These are phyloP conservation scores for Lophiostoma macrostomum DNA, from an alignment of 495 filamentous ascomycete genomes.

Conservation along the genomic window DNA sequence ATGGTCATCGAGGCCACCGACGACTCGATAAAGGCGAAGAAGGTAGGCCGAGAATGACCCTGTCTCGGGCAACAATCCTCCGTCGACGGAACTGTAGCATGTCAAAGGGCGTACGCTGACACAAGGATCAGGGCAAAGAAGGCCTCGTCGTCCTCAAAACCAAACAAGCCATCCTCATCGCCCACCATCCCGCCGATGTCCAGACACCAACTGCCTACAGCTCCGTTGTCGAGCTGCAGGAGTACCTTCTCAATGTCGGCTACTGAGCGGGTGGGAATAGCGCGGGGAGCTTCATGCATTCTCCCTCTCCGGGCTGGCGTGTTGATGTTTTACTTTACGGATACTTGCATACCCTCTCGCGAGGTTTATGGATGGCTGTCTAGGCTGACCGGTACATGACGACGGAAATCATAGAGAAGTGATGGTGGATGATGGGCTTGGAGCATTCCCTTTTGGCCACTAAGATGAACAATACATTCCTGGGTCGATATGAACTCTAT, in stretches of 20 bases:
- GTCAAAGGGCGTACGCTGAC: slow-evolving; percentile 6
- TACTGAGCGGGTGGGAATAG: slow-evolving; percentile 51
- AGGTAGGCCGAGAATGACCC: slow-evolving; percentile 54
- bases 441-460: too few species aligned
- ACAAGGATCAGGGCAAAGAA: slow-evolving; percentile 64
- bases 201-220: slow-evolving; percentile 64
- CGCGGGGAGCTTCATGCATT: neutral
- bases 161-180: slow-evolving; percentile 77
- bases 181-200: slow-evolving; percentile 70
- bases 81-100: neutral
- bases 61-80: neutral
- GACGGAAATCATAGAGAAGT: too few species aligned
- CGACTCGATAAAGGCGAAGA: slow-evolving; percentile 76
- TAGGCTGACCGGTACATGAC: neutral
- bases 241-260: slow-evolving; percentile 67
- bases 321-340: slow-evolving; percentile 33
- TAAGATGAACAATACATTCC: too few species aligned
- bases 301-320: slow-evolving; percentile 1
- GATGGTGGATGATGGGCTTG: too few species aligned
- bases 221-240: slow-evolving; percentile 65
- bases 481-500: too few species aligned
- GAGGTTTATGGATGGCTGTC: neutral
- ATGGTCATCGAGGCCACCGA: slow-evolving; percentile 71
- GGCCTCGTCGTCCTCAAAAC: slow-evolving; percentile 80
- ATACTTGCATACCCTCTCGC: slow-evolving; percentile 33